Evolutionary conservation across 2,329 filamentous ascomycete species (phyloP).

Genomic region (Pseudogymnoascus verrucosus): DNA sequence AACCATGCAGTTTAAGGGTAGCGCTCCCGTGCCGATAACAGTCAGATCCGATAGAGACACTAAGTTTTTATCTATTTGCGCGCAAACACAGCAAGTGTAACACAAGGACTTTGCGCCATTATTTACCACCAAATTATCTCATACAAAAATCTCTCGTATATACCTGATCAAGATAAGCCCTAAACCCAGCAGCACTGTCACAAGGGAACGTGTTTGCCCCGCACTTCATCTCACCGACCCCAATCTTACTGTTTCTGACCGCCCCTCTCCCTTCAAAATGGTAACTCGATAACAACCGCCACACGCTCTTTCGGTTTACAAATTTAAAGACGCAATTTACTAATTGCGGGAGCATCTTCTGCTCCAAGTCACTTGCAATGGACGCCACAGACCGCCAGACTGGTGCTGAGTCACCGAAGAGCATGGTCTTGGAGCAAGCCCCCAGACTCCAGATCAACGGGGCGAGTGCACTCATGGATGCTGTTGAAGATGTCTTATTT

Average conservation of each 20-base stretch:
- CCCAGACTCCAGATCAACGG: constrained; percentile 4
- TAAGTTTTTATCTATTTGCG: background rate
- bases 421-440: constrained; percentile 8
- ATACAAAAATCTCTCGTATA: background rate
- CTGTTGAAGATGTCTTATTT: constrained; percentile 77
- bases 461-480: constrained; percentile 37
- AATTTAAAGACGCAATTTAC: background rate
- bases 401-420: constrained; percentile 2
- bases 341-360: background rate
- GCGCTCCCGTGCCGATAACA: constrained; percentile 1
- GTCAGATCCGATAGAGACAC: background rate
- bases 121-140: constrained; percentile 9
- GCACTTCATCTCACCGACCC: background rate
- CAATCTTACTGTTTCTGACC: constrained; percentile 18
- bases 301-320: constrained; percentile 11
- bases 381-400: background rate
- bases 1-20: background rate
- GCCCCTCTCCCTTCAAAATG: constrained; percentile 20
- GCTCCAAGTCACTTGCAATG: constrained; percentile 6
- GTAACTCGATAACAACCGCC: constrained; percentile 22
- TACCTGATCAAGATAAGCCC: constrained; percentile 6
- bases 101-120: background rate
- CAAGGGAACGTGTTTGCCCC: background rate
- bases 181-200: background rate
- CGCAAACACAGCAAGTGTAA: background rate